Evolutionary conservation across 78 protist species (phyloP).

Genomic region (Cavenderia fasciculata): DNA sequence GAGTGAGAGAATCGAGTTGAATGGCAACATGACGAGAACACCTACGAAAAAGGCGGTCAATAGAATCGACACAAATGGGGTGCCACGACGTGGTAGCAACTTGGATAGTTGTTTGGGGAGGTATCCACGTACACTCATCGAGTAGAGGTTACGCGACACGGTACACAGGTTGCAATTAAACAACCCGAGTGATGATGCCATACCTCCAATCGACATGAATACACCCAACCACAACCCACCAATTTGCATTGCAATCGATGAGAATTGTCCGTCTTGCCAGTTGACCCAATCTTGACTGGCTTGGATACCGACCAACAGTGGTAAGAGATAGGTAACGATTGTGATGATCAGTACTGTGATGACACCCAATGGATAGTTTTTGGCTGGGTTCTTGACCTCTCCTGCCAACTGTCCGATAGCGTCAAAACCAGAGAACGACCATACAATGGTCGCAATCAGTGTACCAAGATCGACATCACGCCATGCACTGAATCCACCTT

Average conservation of each 20-base stretch:
- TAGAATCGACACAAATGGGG: conserved; percentile 41
- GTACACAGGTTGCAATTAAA: conserved; percentile 49
- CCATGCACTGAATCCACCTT: conserved; percentile 21
- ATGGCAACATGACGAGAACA: conserved; percentile 9
- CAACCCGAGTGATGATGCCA: conserved; percentile 40
- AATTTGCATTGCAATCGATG: conserved; percentile 13
- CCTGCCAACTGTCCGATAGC: conserved; percentile 61
- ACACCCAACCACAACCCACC: conserved; percentile 61
- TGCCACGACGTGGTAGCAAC: conserved; percentile 23
- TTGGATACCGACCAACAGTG: conserved; percentile 60
- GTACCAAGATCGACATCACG: conserved; percentile 15
- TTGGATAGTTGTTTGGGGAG: conserved; percentile 30
- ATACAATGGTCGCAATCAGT: conserved; percentile 6
- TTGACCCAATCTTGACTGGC: conserved; percentile 18
- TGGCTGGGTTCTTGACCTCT: conserved; percentile 49
- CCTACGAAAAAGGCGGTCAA: conserved; percentile 13
- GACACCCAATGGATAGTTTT: conserved; percentile 58
- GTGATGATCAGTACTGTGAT: conserved; percentile 46
- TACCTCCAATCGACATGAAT: conserved; percentile 53
- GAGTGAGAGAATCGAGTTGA: conserved; percentile 26
- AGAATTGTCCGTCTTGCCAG: conserved; percentile 66
- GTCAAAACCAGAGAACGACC: conserved; percentile 50
- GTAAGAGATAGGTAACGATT: conserved; percentile 14
- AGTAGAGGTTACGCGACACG: conserved; percentile 9
- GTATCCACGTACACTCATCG: conserved; percentile 25